A percentile compares a stretch with the other conserved stretches of the same genome.
Conservation (phyloP, 225 moss, liverwort and hornwort species). For the Polytrichum commune region DNA sequence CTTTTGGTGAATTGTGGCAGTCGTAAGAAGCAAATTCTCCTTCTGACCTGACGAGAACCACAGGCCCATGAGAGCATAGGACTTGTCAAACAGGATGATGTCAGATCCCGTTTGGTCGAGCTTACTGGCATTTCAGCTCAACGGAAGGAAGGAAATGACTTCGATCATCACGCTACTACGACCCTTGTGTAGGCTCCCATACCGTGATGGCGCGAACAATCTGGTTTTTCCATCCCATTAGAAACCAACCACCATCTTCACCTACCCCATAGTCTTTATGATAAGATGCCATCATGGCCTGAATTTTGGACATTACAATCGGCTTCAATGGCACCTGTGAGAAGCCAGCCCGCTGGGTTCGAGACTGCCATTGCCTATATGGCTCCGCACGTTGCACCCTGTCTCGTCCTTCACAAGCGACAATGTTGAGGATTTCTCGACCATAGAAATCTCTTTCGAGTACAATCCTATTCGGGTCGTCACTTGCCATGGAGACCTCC, state of each 20-base stretch:
- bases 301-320: constrained; percentile 26
- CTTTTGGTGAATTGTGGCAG: no score
- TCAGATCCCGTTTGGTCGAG: no score
- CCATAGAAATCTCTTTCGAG: constrained; percentile 68
- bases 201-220: constrained; percentile 55
- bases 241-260: constrained; percentile 67
- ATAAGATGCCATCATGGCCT: constrained; percentile 43
- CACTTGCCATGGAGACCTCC: constrained; percentile 62
- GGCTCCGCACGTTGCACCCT: constrained; percentile 84
- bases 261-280: constrained; percentile 69
- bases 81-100: no score
- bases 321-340: constrained; percentile 47
- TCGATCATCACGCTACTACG: neutral
- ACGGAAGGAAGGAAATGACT: no score
- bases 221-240: constrained; percentile 81
- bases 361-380: constrained; percentile 85
- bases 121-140: no score
- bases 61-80: no score
- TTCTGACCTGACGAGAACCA: no score
- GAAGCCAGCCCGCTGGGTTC: constrained; percentile 77
- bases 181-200: constrained; percentile 48
- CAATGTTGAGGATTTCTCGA: constrained; percentile 74
- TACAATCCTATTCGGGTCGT: constrained; percentile 49
- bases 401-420: constrained; percentile 86
- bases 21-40: no score